These are phyloP conservation scores for Urtica urens DNA, from an alignment of 306 rosid species.

Conservation along the genomic window DNA sequence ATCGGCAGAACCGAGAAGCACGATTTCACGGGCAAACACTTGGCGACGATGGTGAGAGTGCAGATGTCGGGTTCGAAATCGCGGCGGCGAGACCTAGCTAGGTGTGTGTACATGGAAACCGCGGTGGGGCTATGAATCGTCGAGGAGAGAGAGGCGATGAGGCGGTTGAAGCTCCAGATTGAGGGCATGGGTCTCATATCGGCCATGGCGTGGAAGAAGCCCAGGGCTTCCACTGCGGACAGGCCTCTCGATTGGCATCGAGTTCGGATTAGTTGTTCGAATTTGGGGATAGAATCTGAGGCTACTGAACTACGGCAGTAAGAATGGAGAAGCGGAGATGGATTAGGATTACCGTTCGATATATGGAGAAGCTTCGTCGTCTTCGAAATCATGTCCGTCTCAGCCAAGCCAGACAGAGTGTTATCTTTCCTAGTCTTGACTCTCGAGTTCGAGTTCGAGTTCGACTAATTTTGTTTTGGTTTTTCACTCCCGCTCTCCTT, in stretches of 20 bases:
- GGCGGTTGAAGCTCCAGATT: background rate
- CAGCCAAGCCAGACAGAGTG: too few species aligned
- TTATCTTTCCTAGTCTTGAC: too few species aligned
- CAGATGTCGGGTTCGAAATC: background rate
- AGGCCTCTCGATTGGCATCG: background rate
- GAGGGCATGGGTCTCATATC: background rate
- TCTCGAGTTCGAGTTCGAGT: too few species aligned
- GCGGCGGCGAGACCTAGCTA: background rate
- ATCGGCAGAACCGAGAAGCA: background rate
- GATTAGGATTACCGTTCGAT: too few species aligned
- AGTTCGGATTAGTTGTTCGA: background rate
- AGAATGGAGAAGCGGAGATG: too few species aligned
- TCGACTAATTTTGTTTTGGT: too few species aligned
- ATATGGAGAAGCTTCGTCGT: too few species aligned
- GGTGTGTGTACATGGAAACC: background rate
- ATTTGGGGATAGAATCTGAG: too few species aligned
- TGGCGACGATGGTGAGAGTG: background rate
- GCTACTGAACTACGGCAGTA: too few species aligned
- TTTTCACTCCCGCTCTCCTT: too few species aligned
- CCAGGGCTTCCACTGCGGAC: background rate
- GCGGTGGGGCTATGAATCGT: background rate
- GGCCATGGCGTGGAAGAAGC: background rate
- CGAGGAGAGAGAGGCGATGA: background rate
- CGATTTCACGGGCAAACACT: constrained; percentile 1
- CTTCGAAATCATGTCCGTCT: too few species aligned